phyloP scores from a whole-genome alignment of 257 asterid genomes.

The Eucommia ulmoides region DNA sequence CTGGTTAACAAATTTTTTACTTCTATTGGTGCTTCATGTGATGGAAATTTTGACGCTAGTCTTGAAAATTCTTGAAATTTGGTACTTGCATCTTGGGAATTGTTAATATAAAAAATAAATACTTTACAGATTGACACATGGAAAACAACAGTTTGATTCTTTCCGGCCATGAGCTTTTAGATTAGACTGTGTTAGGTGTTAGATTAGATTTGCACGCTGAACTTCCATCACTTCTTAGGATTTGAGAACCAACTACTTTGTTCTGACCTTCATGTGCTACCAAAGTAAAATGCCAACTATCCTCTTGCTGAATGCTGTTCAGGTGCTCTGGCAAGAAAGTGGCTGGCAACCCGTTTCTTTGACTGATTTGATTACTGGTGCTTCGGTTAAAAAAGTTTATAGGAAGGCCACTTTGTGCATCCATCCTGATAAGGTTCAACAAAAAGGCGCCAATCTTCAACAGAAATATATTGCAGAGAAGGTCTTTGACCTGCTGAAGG shows the following conservation, averaged over 20 bases:
- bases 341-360: slow-evolving; percentile 99
- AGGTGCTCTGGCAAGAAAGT: slow-evolving; percentile 99
- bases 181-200: too few species aligned
- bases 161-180: too few species aligned
- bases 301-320: slow-evolving; percentile 5
- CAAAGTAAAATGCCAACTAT: neutral
- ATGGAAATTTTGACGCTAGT: too few species aligned
- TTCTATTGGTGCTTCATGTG: too few species aligned
- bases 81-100: too few species aligned
- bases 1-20: too few species aligned
- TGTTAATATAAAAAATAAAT: too few species aligned
- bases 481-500: slow-evolving; percentile 98
- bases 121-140: too few species aligned
- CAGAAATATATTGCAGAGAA: slow-evolving; percentile 97
- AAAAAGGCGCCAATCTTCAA: slow-evolving; percentile 93
- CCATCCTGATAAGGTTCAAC: slow-evolving; percentile 99
- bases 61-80: too few species aligned
- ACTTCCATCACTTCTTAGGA: neutral
- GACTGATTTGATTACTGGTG: slow-evolving; percentile 90
- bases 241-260: slow-evolving; percentile 1
- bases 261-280: slow-evolving; percentile 7
- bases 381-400: slow-evolving; percentile 75
- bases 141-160: too few species aligned
- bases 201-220: neutral
- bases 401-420: slow-evolving; percentile 97